These are phyloP conservation scores for Capniomyces stellatus DNA, from an alignment of 371 early-diverging fungal species.

Conservation along the genomic window DNA sequence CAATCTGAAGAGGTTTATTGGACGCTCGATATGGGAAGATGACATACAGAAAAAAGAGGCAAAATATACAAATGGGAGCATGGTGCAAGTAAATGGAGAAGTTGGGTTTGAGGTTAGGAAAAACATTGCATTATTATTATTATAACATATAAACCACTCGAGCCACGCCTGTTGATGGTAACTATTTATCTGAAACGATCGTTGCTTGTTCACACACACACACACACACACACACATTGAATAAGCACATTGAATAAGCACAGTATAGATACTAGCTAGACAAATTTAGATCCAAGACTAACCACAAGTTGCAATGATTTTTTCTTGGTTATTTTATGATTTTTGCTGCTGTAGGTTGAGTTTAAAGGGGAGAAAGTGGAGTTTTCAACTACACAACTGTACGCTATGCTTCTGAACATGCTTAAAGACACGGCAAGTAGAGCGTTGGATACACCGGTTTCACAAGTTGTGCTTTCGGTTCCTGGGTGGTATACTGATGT, in stretches of 20 bases:
- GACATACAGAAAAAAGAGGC: constrained; percentile 32
- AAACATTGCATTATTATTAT: too few relatives aligned
- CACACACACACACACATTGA: too few relatives aligned
- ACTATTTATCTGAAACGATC: too few relatives aligned
- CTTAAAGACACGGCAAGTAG: constrained; percentile 71
- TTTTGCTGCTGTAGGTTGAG: constrained; percentile 9
- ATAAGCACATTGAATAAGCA: too few relatives aligned
- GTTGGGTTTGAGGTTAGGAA: constrained; percentile 54
- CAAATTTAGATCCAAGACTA: too few relatives aligned
- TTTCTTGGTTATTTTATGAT: too few relatives aligned
- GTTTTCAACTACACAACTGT: constrained; percentile 76
- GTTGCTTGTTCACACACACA: too few relatives aligned
- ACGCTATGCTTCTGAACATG: constrained; percentile 84
- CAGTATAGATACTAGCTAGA: too few relatives aligned
- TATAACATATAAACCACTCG: too few relatives aligned
- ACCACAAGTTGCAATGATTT: too few relatives aligned
- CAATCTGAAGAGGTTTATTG: constrained; percentile 88
- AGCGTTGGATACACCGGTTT: constrained; percentile 67
- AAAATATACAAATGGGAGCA: constrained; percentile 52
- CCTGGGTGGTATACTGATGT: constrained; percentile 90
- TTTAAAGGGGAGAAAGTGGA: constrained; percentile 53
- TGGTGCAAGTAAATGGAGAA: constrained; percentile 67
- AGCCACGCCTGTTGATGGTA: too few relatives aligned
- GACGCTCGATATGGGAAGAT: constrained; percentile 67
- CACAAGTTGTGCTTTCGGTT: constrained; percentile 86